Base-by-base conservation (phyloP, 768 basidiomycete species). In the Lyophyllum atratum region DNA sequence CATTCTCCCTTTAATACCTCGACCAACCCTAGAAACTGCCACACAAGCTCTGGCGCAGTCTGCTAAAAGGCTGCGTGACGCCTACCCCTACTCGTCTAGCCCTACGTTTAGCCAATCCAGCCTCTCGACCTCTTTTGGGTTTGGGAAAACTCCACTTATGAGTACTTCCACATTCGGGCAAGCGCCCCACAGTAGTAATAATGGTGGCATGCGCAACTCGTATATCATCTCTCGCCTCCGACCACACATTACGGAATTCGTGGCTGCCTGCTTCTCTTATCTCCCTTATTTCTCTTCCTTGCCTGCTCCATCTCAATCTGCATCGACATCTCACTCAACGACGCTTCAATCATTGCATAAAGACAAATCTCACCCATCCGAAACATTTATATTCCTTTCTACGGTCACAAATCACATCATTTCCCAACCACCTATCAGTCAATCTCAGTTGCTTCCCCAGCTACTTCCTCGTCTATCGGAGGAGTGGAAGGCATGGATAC, bases 401-500 rank as follows among this genome's bases (percentile, higher is more conserved):
- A 74, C 86, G 6, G 75, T 93, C 55, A 92, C 83, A 7, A 79
- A 83, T 37, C 87, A 90, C 61, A 73, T 90, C 49, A 72, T 87
- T 9, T 78, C 81, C 1, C 90, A 92, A 62, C 89, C 90, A 1
- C 72, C 85, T 2, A 77, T 93, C 10, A 76, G 87, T 7, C 86
- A 87, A 62, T 74, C 81, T 14, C 78, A 80, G 49, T 74, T 92
- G 42, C 77, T 70, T 10, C 84, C 83, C 1, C 71, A 82, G 42
- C 70, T 93, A 10, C 75, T 87, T 46, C 82, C 86, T 1, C 85
- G 90, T 10, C 71, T 94, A 25, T 64, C 77, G 8, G 79, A 86
- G 50, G 92, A 94, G 68, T 93, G 92, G 92, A 80, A 75, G 49
- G 85, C 84, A 14, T 94, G 92, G 92, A 76, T 92, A 19, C 77